A percentile compares a stretch with the other conserved stretches of the same genome.
These are phyloP conservation scores for Leishmania tarentolae DNA, from an alignment of 208 protist genomes.

Conservation along the genomic window DNA sequence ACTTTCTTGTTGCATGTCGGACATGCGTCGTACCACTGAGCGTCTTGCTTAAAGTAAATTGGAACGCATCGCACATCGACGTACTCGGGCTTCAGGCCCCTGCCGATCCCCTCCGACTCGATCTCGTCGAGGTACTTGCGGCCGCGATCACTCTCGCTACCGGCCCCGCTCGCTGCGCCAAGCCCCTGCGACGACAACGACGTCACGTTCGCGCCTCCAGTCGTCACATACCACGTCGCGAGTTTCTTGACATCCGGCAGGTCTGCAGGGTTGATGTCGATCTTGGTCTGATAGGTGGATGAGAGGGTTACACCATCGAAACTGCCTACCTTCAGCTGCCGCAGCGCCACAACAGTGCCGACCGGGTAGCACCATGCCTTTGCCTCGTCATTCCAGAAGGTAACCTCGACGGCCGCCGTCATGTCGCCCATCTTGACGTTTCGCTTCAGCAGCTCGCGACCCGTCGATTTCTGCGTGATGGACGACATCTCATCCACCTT, in stretches of 20 bases:
- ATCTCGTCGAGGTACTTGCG: slow-evolving; percentile 90
- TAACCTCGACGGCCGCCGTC: slow-evolving; percentile 84
- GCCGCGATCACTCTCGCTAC: slow-evolving; percentile 71
- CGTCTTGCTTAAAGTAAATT: slow-evolving; percentile 91
- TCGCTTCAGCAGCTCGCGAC: slow-evolving; percentile 81
- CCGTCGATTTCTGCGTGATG: slow-evolving; percentile 85
- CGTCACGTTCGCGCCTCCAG: slow-evolving; percentile 75
- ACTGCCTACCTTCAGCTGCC: slow-evolving; percentile 83
- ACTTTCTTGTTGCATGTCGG: slow-evolving; percentile 93
- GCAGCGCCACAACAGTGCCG: slow-evolving; percentile 83
- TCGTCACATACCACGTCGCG: slow-evolving; percentile 82
- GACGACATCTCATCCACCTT: slow-evolving; percentile 65
- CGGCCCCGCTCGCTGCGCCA: slow-evolving; percentile 30
- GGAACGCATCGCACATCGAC: slow-evolving; percentile 89
- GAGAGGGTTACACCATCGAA: slow-evolving; percentile 89
- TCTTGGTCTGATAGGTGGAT: slow-evolving; percentile 78
- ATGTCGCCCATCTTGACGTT: slow-evolving; percentile 82
- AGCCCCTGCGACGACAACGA: slow-evolving; percentile 69
- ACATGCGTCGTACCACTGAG: slow-evolving; percentile 92
- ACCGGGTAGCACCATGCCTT: slow-evolving; percentile 56
- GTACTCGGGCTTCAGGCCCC: slow-evolving; percentile 82
- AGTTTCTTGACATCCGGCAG: slow-evolving; percentile 88
- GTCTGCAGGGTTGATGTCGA: slow-evolving; percentile 79
- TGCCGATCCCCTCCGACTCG: slow-evolving; percentile 67
- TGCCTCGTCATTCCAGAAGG: slow-evolving; percentile 90